Percentiles rank a stretch among this genome's conserved stretches.
phyloP scores from a whole-genome alignment of 108 stramenopile species.

The Nitzschia sp. region DNA sequence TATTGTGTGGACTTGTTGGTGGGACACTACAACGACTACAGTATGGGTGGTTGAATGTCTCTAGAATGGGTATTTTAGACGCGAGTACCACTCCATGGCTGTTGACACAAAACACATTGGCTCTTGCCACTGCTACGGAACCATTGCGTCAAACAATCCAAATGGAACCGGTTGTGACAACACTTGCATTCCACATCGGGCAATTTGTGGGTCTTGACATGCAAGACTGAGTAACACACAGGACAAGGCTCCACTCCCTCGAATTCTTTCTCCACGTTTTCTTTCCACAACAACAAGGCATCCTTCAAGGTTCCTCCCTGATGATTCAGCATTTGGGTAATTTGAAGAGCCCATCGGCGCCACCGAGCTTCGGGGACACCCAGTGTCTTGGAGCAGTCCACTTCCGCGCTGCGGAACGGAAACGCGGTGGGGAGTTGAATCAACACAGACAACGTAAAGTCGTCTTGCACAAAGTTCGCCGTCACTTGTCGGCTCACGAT shows the following conservation, averaged over 20 bases:
- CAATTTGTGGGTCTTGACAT: slow-evolving; percentile 85
- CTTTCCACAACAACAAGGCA: slow-evolving; percentile 93
- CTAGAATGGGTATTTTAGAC: too few species aligned
- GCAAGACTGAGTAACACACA: slow-evolving; percentile 94
- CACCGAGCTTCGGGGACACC: slow-evolving; percentile 73
- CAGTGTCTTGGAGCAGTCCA: slow-evolving; percentile 78
- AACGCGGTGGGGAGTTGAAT: slow-evolving; percentile 73
- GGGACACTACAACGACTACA: too few species aligned
- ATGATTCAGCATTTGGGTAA: slow-evolving; percentile 82
- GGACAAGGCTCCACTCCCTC: slow-evolving; percentile 99
- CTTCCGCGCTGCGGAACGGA: slow-evolving; percentile 79
- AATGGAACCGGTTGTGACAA: slow-evolving; percentile 89
- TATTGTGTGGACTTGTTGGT: too few species aligned
- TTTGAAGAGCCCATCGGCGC: slow-evolving; percentile 79
- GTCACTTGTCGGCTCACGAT: slow-evolving; percentile 68
- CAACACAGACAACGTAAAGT: slow-evolving; percentile 74
- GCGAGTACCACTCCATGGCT: slow-evolving; percentile 65
- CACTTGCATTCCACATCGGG: slow-evolving; percentile 84
- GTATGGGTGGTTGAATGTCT: too few species aligned
- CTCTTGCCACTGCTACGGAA: slow-evolving; percentile 88
- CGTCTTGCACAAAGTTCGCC: slow-evolving; percentile 83
- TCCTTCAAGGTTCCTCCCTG: slow-evolving; percentile 84
- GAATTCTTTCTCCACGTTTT: slow-evolving; percentile 96
- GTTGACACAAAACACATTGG: slow-evolving; percentile 92
- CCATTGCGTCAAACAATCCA: slow-evolving; percentile 92